phyloP scores from a whole-genome alignment of 2,329 filamentous ascomycete genomes.

The Nectriaceae sp. region DNA sequence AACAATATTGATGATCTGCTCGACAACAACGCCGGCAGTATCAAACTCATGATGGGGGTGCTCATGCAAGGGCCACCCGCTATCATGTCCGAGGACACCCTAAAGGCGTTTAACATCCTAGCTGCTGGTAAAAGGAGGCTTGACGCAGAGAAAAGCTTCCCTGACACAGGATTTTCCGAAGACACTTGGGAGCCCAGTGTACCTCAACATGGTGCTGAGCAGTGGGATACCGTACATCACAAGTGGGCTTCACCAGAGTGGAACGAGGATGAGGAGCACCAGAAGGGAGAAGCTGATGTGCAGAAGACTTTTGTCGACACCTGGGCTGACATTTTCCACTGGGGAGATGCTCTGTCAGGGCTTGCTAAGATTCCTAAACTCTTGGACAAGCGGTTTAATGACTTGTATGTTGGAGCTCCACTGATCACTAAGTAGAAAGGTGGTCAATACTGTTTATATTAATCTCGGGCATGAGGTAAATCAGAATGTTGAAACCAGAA shows the following conservation, averaged over 20 bases:
- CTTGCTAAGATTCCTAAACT: background rate
- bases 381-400: slow-evolving; percentile 4
- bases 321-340: background rate
- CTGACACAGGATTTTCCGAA: background rate
- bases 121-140: background rate
- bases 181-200: background rate
- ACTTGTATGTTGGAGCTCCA: slow-evolving; percentile 5
- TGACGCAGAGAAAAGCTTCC: background rate
- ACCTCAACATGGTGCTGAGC: background rate
- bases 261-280: background rate
- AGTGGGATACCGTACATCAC: background rate
- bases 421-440: too few species aligned
- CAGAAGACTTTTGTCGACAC: background rate
- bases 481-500: too few species aligned
- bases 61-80: slow-evolving; percentile 2
- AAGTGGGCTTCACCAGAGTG: background rate
- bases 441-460: too few species aligned
- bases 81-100: background rate
- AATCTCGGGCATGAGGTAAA: too few species aligned
- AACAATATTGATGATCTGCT: slow-evolving; percentile 10
- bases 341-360: background rate
- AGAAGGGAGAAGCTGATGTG: background rate
- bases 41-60: slow-evolving; percentile 7
- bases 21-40: background rate
- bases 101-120: background rate